Conservation (phyloP, 768 basidiomycete species). For the Porphyrellus cyaneotinctus region DNA sequence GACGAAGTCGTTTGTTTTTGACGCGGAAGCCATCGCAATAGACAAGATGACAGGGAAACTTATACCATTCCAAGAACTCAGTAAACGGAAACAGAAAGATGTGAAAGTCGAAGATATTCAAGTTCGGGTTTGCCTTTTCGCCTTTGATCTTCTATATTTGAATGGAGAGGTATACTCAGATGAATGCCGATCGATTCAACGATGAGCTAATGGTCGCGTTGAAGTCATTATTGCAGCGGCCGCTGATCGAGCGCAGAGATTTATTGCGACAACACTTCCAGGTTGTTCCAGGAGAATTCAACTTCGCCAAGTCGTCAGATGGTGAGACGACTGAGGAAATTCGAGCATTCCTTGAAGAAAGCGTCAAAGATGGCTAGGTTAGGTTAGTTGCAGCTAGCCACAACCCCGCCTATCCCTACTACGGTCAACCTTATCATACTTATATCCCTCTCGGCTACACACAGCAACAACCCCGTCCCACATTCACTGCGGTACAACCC, state of each 20-base stretch:
- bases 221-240: slow-evolving; percentile 78
- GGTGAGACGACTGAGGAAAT: slow-evolving; percentile 90
- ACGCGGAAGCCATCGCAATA: slow-evolving; percentile 95
- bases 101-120: slow-evolving; percentile 97
- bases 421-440: slow-evolving; percentile 41
- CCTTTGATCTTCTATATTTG: slow-evolving; percentile 92
- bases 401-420: slow-evolving; percentile 44
- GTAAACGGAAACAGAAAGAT: slow-evolving; percentile 92
- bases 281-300: slow-evolving; percentile 83
- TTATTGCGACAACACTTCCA: slow-evolving; percentile 78
- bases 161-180: slow-evolving; percentile 76
- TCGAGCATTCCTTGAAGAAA: slow-evolving; percentile 89
- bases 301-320: slow-evolving; percentile 90
- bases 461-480: too few species aligned
- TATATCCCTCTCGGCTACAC: slow-evolving; percentile 31
- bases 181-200: background rate
- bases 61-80: slow-evolving; percentile 98
- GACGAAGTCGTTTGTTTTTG: slow-evolving; percentile 89
- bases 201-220: slow-evolving; percentile 1
- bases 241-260: slow-evolving; percentile 71
- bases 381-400: slow-evolving; percentile 35
- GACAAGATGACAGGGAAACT: slow-evolving; percentile 79
- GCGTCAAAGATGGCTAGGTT: slow-evolving; percentile 97
- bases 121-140: slow-evolving; percentile 94
- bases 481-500: slow-evolving; percentile 8